Evolutionary conservation across 1,139 yeast species (phyloP).

Genomic region (Torulaspora pretoriensis): DNA sequence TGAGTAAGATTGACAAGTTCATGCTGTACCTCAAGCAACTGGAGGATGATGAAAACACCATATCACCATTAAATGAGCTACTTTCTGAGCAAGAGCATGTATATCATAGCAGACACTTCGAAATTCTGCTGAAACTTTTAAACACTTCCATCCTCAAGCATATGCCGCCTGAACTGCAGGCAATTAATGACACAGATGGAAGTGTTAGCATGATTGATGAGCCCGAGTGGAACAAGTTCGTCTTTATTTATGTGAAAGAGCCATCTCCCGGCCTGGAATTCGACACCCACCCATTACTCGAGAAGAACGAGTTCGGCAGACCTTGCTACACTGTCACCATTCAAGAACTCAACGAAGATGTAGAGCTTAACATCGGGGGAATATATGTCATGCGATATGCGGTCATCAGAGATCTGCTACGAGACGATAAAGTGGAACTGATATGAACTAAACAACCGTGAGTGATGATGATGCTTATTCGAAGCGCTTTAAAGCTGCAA

Average conservation of each 20-base stretch:
- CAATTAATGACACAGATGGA: slow-evolving; percentile 73
- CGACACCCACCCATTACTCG: slow-evolving; percentile 35
- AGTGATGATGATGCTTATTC: not conserved
- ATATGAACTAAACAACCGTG: slow-evolving; percentile 19
- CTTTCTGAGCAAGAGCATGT: slow-evolving; percentile 58
- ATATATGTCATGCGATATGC: slow-evolving; percentile 73
- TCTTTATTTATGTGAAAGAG: slow-evolving; percentile 57
- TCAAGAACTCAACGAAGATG: slow-evolving; percentile 45
- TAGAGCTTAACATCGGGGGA: slow-evolving; percentile 62
- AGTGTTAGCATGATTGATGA: slow-evolving; percentile 72
- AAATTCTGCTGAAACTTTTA: slow-evolving; percentile 60
- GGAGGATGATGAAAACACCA: slow-evolving; percentile 15
- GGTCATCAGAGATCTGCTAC: slow-evolving; percentile 33
- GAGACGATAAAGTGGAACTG: slow-evolving; percentile 29
- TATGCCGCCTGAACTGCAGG: slow-evolving; percentile 64
- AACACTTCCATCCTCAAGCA: slow-evolving; percentile 61
- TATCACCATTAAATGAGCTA: slow-evolving; percentile 22
- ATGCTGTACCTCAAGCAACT: slow-evolving; percentile 49
- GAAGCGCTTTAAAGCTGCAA: not conserved
- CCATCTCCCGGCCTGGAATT: slow-evolving; percentile 26
- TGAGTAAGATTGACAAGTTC: slow-evolving; percentile 67
- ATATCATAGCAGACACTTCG: slow-evolving; percentile 64
- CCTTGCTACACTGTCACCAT: slow-evolving; percentile 32
- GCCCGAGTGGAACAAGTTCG: slow-evolving; percentile 74
- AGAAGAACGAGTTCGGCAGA: slow-evolving; percentile 28